phyloP scores from a whole-genome alignment of 306 rosid genomes.

The Rosa multiflora region DNA sequence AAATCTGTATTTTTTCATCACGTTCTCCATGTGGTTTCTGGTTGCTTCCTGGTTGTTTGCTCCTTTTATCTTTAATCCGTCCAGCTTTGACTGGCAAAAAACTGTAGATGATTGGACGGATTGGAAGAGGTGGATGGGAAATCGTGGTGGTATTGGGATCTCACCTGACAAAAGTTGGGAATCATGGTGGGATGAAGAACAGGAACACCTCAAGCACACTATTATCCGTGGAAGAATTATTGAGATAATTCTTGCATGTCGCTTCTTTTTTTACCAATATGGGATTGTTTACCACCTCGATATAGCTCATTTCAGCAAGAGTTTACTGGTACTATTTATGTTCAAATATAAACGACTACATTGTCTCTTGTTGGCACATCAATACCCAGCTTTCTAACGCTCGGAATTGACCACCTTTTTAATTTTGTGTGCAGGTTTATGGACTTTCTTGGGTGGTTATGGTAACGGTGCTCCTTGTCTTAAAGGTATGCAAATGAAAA shows the following conservation, averaged over 20 bases:
- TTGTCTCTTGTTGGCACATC: slow-evolving; percentile 18
- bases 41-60: slow-evolving; percentile 95
- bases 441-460: slow-evolving; percentile 89
- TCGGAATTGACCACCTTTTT: slow-evolving; percentile 29
- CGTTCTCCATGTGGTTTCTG: slow-evolving; percentile 90
- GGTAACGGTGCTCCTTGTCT: slow-evolving; percentile 58
- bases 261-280: slow-evolving; percentile 89
- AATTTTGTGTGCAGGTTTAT: slow-evolving; percentile 52
- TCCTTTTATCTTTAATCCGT: slow-evolving; percentile 93
- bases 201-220: slow-evolving; percentile 82
- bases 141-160: slow-evolving; percentile 95
- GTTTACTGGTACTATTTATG: slow-evolving; percentile 53
- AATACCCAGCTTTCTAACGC: slow-evolving; percentile 12
- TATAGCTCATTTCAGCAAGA: slow-evolving; percentile 66
- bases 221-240: slow-evolving; percentile 68
- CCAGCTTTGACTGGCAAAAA: slow-evolving; percentile 97
- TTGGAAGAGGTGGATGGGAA: slow-evolving; percentile 99
- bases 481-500: slow-evolving; percentile 60
- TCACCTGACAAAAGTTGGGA: slow-evolving; percentile 87
- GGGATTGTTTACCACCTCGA: slow-evolving; percentile 93
- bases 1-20: slow-evolving; percentile 66
- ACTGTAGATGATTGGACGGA: slow-evolving; percentile 98
- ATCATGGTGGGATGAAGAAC: slow-evolving; percentile 97
- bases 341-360: slow-evolving; percentile 12
- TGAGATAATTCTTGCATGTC: slow-evolving; percentile 76